Base-by-base conservation (phyloP, 2,329 filamentous ascomycete genomes). In the Xylariomycetidae sp. region DNA sequence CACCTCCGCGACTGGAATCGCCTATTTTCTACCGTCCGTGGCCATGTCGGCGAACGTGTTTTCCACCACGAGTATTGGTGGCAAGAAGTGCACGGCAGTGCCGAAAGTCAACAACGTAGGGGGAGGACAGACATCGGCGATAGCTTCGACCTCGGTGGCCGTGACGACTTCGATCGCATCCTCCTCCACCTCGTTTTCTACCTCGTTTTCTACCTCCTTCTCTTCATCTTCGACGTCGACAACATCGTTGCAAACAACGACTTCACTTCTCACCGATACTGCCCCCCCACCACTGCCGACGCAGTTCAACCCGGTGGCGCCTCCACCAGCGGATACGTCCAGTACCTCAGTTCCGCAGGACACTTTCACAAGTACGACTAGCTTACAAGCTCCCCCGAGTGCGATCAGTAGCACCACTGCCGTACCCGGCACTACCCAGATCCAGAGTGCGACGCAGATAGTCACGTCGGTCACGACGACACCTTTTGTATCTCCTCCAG, bases 1-100 rank as follows among this genome's bases (percentile, higher is more conserved):
- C 22, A 37, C 25, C 33, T 53, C 41, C 42, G 63, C 62, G 61
- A 63, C 65, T 66, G 64, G 63, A 57, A 54, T 69, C 65, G 66
- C 65, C 50, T 51, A 35, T 31, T 45, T 28, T 32, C 34, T 35
- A 46, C 43, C 39, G 28, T 43, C 36, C 25, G 34, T 26, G 47
- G 57, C 44, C 37, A 72, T 73, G 68, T 63, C 61, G 37, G 54
- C 56, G 50, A n/a, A n/a, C n/a, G n/a, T n/a, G n/a, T 64, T 65
- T 39, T 66, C 68, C 39, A 62, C 70, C 37, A 74, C 70, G 34
- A 66, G 55, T 30, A 59, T 74, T 34, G 54, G 63, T 37, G 69
- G 68, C 32, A 67, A 63, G 52, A 63, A 64, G 54, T 75, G 73
- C 59, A 76, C 72, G 47, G 70, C 67, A 39, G 59, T 74, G 43